Conservation (phyloP, 2,329 filamentous ascomycete genomes). For the Colletotrichum aenigma region DNA sequence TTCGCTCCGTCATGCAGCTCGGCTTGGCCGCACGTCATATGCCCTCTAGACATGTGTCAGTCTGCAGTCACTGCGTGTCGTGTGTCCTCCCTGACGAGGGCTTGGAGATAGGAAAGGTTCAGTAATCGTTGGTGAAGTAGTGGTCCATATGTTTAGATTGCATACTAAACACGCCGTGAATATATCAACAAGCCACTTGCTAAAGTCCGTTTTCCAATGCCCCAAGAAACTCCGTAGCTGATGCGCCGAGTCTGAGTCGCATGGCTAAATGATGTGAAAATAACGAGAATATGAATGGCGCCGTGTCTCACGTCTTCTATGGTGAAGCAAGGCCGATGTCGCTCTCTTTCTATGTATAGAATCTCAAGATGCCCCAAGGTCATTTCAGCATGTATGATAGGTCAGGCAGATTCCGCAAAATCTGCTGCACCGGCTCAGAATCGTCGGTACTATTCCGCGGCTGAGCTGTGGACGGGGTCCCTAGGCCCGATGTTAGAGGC, state of each 20-base stretch:
- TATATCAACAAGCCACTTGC: not conserved
- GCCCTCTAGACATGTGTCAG: not conserved
- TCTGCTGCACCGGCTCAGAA: slow-evolving; percentile 34
- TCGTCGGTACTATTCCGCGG: slow-evolving; percentile 24
- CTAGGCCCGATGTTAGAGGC: not conserved
- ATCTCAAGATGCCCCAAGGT: not conserved
- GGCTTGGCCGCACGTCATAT: not conserved
- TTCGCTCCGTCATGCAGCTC: not conserved
- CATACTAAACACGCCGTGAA: not conserved
- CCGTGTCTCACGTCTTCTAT: not conserved
- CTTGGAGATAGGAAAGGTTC: not conserved
- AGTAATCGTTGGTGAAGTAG: not conserved
- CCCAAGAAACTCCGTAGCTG: not conserved
- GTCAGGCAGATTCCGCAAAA: slow-evolving; percentile 45
- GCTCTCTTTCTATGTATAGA: not conserved
- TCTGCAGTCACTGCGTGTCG: not conserved
- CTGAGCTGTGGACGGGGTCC: not conserved
- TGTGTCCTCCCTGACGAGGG: not conserved
- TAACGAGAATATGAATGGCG: not conserved
- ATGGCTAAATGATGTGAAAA: not conserved
- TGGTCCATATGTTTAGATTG: not conserved
- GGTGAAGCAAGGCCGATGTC: not conserved
- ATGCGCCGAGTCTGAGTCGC: not conserved
- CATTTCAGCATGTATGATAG: slow-evolving; percentile 51
- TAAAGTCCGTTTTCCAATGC: not conserved